Evolutionary conservation across 2,329 filamentous ascomycete species (phyloP).

Genomic region (Cytospora piceae): DNA sequence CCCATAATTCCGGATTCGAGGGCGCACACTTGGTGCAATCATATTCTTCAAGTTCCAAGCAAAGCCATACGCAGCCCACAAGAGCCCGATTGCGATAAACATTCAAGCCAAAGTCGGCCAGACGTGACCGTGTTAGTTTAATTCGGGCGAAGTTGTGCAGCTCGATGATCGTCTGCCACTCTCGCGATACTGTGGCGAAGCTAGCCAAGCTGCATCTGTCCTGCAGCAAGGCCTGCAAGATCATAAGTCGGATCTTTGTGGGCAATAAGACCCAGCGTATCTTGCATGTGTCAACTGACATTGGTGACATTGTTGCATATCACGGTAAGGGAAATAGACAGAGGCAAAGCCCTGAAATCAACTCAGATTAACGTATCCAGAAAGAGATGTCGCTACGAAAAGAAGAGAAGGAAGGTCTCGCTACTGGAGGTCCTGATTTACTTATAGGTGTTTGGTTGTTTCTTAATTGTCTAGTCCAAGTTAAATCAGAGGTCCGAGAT

Average conservation of each 20-base stretch:
- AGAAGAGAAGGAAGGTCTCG: too few relatives aligned
- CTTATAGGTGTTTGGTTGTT: too few relatives aligned
- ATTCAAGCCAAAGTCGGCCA: constrained; percentile 37
- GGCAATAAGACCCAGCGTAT: constrained; percentile 33
- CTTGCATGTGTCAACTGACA: constrained; percentile 25
- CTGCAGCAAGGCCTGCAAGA: constrained; percentile 34
- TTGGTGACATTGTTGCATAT: neutral
- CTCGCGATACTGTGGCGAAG: constrained; percentile 39
- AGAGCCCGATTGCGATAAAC: constrained; percentile 37
- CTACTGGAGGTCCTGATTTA: too few relatives aligned
- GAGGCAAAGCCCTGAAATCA: too few relatives aligned
- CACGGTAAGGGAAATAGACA: too few relatives aligned
- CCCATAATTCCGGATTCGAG: neutral
- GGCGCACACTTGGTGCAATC: constrained; percentile 35
- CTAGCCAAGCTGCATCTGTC: constrained; percentile 33
- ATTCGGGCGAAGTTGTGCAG: constrained; percentile 39
- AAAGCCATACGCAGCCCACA: constrained; percentile 39
- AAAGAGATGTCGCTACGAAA: too few relatives aligned
- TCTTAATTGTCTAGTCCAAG: too few relatives aligned
- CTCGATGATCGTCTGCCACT: constrained; percentile 39
- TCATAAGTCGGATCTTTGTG: constrained; percentile 35
- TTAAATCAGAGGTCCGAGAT: too few relatives aligned
- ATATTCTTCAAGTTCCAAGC: constrained; percentile 38
- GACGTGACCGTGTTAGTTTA: constrained; percentile 37
- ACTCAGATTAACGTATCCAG: too few relatives aligned